These are phyloP conservation scores for Cinnamomum chago DNA, from an alignment of 164 flowering plant genomes.

Conservation along the genomic window DNA sequence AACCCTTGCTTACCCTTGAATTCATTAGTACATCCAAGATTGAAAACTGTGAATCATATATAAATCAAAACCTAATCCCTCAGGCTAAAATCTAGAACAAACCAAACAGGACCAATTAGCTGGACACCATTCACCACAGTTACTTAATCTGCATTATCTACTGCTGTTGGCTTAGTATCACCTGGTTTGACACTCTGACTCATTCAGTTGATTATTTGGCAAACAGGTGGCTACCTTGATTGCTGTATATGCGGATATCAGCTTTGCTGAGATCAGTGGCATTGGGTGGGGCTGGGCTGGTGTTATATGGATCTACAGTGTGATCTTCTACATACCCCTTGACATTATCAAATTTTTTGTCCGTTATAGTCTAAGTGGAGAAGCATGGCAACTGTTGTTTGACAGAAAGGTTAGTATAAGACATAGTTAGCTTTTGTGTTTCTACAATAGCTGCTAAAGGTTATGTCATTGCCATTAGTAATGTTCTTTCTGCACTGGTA, in stretches of 20 bases:
- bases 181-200: background rate
- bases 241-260: conserved; percentile 66
- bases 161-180: background rate
- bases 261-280: conserved; percentile 68
- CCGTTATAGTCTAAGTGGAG: conserved; percentile 74
- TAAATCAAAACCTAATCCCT: background rate
- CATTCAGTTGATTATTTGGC: background rate
- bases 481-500: background rate
- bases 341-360: conserved; percentile 71
- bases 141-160: background rate
- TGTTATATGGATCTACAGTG: conserved; percentile 71
- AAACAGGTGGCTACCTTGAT: conserved; percentile 70
- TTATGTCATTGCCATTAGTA: background rate
- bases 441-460: background rate
- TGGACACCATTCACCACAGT: background rate
- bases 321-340: conserved; percentile 66
- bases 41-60: background rate
- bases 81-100: background rate
- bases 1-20: background rate
- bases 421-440: no score
- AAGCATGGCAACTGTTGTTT: conserved; percentile 77
- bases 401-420: conserved; percentile 61
- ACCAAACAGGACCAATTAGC: background rate
- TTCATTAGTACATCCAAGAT: background rate
- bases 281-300: conserved; percentile 95